phyloP scores from a whole-genome alignment of 2,329 filamentous ascomycete species.

The Ceratocystis alfenasii region DNA sequence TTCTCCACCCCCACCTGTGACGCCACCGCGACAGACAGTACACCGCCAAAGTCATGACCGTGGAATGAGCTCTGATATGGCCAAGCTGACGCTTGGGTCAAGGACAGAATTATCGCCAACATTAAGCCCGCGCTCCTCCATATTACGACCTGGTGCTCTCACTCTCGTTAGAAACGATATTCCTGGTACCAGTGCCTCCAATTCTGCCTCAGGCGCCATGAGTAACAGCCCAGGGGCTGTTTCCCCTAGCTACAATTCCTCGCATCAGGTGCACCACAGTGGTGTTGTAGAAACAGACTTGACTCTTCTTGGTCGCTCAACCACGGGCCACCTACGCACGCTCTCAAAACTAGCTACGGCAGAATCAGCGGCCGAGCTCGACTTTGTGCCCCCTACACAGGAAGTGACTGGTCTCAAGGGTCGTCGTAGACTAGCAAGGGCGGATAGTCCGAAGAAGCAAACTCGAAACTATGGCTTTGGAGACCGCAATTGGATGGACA shows the following conservation, averaged over 20 bases:
- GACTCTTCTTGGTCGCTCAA: conserved; percentile 71
- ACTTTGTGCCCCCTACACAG: conserved; percentile 58
- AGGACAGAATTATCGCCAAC: conserved; percentile 34
- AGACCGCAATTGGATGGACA: conserved; percentile 94
- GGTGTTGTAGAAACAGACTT: conserved; percentile 58
- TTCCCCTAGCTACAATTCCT: conserved; percentile 12
- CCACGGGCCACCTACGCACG: conserved; percentile 78
- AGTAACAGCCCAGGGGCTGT: conserved; percentile 16
- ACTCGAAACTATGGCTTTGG: conserved; percentile 54
- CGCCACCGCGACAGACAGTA: conserved; percentile 17
- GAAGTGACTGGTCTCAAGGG: conserved; percentile 83
- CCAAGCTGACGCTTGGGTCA: conserved; percentile 40
- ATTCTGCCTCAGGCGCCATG: conserved; percentile 27
- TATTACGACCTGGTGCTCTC: conserved; percentile 39
- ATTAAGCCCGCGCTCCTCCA: conserved; percentile 36
- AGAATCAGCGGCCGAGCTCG: conserved; percentile 65
- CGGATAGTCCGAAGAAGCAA: conserved; percentile 39
- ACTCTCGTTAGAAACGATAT: conserved; percentile 21
- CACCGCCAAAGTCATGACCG: conserved; percentile 35
- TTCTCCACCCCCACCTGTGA: conserved; percentile 14
- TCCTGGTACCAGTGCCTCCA: conserved; percentile 25
- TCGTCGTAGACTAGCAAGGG: conserved; percentile 67
- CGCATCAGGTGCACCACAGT: conserved; percentile 29
- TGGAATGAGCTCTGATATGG: conserved; percentile 53
- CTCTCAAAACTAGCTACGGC: conserved; percentile 72